A percentile compares a stretch with the other conserved stretches of the same genome.
Evolutionary conservation across 345 rosid genomes (phyloP).

Genomic region (Luvunga scandens): DNA sequence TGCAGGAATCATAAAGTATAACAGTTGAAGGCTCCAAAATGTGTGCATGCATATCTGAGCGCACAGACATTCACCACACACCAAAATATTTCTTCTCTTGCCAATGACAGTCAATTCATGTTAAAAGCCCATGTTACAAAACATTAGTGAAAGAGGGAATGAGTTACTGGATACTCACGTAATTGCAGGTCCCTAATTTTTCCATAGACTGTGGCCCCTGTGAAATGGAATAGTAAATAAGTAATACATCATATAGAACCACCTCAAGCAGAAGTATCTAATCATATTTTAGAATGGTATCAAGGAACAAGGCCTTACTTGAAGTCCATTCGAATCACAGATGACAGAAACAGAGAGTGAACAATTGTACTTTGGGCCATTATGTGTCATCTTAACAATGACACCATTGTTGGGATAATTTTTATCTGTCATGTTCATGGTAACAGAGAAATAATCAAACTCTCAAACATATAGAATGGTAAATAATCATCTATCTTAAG

Average conservation of each 20-base stretch:
- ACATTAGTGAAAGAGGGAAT: background rate
- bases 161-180: conserved; percentile 53
- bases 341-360: conserved; percentile 78
- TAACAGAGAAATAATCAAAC: conserved; percentile 23
- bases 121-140: conserved; percentile 5
- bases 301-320: conserved; percentile 49
- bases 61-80: background rate
- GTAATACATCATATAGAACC: conserved; percentile 19
- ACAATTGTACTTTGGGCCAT: conserved; percentile 42
- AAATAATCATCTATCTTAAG: background rate
- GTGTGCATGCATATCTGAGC: background rate
- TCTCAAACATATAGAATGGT: conserved; percentile 10
- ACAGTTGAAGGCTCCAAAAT: background rate
- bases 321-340: conserved; percentile 61
- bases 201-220: conserved; percentile 71
- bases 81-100: background rate
- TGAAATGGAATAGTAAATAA: conserved; percentile 19
- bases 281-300: conserved; percentile 11
- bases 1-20: background rate
- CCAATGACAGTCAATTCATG: background rate
- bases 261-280: conserved; percentile 11
- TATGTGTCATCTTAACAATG: conserved; percentile 62
- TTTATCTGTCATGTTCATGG: conserved; percentile 45
- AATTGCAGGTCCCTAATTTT: conserved; percentile 64
- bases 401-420: conserved; percentile 78